These are phyloP conservation scores for Pichia paraexigua DNA, from an alignment of 805 yeast genomes.

Conservation along the genomic window DNA sequence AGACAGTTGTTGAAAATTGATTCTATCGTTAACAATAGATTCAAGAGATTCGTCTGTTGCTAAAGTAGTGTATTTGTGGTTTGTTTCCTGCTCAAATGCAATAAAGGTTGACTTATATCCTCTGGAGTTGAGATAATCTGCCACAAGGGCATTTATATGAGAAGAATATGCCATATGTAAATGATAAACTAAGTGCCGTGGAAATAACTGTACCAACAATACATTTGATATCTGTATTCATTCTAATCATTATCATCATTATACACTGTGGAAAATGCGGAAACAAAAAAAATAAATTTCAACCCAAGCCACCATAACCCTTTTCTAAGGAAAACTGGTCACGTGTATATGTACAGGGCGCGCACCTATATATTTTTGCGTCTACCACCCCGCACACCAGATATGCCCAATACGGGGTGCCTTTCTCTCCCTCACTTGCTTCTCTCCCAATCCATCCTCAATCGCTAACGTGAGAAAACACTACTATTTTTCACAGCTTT, in stretches of 20 bases:
- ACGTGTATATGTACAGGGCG: neutral
- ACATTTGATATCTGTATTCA: too few species aligned
- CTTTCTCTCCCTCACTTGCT: neutral
- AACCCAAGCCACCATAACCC: neutral
- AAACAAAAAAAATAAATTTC: too few species aligned
- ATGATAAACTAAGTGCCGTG: too few species aligned
- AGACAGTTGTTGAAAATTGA: constrained; percentile 15
- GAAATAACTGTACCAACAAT: too few species aligned
- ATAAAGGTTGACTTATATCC: constrained; percentile 39
- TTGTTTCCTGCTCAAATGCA: constrained; percentile 41
- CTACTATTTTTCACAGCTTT: neutral
- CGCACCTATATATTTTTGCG: neutral
- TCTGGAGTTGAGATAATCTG: constrained; percentile 49
- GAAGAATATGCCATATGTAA: neutral
- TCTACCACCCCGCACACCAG: neutral
- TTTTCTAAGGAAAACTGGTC: too few species aligned
- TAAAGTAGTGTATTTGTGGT: constrained; percentile 22
- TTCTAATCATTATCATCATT: too few species aligned
- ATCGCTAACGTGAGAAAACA: neutral
- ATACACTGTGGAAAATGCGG: too few species aligned
- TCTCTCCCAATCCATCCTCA: neutral
- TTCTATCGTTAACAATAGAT: constrained; percentile 30
- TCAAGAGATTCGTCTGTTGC: constrained; percentile 29
- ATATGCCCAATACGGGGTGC: neutral
- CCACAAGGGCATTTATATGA: constrained; percentile 35